Conservation (phyloP, 192 early-diverging fungal species). For the Rhizophagus prolifer region DNA sequence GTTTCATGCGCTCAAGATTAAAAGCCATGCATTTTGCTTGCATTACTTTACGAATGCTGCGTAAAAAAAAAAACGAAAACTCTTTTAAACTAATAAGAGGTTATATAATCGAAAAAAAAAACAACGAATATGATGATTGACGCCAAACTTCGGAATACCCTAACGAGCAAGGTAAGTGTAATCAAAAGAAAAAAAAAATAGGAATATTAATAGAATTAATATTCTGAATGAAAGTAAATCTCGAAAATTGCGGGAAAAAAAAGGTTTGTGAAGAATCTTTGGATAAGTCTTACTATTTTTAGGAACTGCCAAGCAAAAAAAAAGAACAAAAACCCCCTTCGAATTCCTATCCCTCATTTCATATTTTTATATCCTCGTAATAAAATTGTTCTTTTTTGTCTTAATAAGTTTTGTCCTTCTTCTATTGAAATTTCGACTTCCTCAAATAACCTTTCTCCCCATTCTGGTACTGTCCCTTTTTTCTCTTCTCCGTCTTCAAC, state of each 20-base stretch:
- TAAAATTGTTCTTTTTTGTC: constrained; percentile 18
- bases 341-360: neutral
- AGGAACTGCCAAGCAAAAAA: neutral
- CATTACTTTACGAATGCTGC: too few species aligned
- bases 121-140: neutral
- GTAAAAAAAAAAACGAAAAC: neutral
- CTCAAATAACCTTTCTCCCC: constrained; percentile 14
- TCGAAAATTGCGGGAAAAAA: neutral
- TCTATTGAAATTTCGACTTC: constrained; percentile 24
- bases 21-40: too few species aligned
- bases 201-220: neutral
- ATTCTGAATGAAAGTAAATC: neutral
- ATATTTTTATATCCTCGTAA: neutral
- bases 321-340: neutral
- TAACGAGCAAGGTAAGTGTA: neutral
- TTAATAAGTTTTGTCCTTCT: constrained; percentile 1
- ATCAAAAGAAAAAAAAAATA: neutral
- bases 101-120: neutral
- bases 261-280: neutral
- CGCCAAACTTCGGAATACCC: neutral
- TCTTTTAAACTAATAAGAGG: neutral
- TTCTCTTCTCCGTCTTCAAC: neutral
- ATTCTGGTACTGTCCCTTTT: constrained; percentile 15
- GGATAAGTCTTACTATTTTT: neutral
- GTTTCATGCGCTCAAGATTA: too few species aligned